Conservation (phyloP, 2,329 filamentous ascomycete species). For the Lasiodiplodia theobromae region DNA sequence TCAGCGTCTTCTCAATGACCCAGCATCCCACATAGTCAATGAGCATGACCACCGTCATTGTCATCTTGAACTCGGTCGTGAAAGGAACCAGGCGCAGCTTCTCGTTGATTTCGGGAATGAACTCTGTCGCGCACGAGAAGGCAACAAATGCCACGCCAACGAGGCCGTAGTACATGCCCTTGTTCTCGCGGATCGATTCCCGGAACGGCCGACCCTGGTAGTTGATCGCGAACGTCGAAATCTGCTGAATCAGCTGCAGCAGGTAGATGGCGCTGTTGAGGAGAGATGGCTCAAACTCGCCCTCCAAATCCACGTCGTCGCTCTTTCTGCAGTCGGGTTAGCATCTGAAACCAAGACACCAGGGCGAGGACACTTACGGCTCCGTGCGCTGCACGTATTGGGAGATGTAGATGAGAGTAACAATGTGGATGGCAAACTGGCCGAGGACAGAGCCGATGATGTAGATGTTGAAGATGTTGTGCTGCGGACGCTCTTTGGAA, state of each 20-base stretch:
- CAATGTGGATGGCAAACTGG: constrained; percentile 96
- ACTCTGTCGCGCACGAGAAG: constrained; percentile 93
- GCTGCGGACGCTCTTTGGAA: constrained; percentile 95
- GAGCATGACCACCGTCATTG: constrained; percentile 84
- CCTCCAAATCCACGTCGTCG: constrained; percentile 83
- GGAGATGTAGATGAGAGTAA: constrained; percentile 91
- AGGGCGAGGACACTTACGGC: constrained; percentile 68
- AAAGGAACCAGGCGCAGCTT: constrained; percentile 93
- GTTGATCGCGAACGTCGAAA: constrained; percentile 98
- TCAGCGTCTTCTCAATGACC: constrained; percentile 84
- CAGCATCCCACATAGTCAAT: constrained; percentile 88
- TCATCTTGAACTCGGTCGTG: constrained; percentile 83
- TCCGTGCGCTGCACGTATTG: constrained; percentile 85
- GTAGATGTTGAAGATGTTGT: constrained; percentile 99
- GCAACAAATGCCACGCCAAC: constrained; percentile 88
- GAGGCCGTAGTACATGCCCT: constrained; percentile 97
- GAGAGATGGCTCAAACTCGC: constrained; percentile 90
- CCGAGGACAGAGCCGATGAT: constrained; percentile 97
- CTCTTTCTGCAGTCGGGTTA: constrained; percentile 53
- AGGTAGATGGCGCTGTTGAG: constrained; percentile 98
- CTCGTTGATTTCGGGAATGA: constrained; percentile 93
- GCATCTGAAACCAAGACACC: constrained; percentile 51
- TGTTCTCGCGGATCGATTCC: constrained; percentile 93
- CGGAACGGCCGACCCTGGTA: constrained; percentile 98
- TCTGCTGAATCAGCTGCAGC: constrained; percentile 96